Conservation (phyloP, 257 asterid genomes). For the Thymus mandschuricus region DNA sequence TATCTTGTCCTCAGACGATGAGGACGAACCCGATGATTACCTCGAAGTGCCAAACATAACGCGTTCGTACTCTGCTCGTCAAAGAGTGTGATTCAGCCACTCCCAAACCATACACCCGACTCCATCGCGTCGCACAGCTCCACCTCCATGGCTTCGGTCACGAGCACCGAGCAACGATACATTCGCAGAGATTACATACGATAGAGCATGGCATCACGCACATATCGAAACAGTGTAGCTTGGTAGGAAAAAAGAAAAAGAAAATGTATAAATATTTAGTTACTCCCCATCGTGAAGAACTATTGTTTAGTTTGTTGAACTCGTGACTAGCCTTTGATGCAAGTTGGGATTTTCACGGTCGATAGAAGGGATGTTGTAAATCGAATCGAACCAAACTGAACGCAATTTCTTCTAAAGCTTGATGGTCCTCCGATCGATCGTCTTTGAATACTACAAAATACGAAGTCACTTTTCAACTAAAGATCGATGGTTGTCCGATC, state of each 20-base stretch:
- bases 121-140: neutral
- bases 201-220: neutral
- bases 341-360: neutral
- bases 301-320: neutral
- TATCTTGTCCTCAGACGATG: conserved; percentile 86
- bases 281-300: neutral
- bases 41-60: conserved; percentile 50
- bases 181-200: neutral
- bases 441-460: too few species aligned
- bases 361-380: neutral
- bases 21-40: conserved; percentile 79
- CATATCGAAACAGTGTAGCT: neutral
- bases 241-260: neutral
- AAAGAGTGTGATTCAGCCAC: conserved; percentile 47
- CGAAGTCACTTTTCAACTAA: too few species aligned
- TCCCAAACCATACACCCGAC: neutral
- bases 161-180: neutral
- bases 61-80: conserved; percentile 54
- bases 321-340: neutral
- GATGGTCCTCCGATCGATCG: too few species aligned
- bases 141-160: neutral
- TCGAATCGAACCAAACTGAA: too few species aligned
- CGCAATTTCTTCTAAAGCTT: too few species aligned
- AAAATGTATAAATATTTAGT: neutral
- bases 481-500: too few species aligned